phyloP scores from a whole-genome alignment of 2,329 filamentous ascomycete species.

The Lecanosticta acicola region DNA sequence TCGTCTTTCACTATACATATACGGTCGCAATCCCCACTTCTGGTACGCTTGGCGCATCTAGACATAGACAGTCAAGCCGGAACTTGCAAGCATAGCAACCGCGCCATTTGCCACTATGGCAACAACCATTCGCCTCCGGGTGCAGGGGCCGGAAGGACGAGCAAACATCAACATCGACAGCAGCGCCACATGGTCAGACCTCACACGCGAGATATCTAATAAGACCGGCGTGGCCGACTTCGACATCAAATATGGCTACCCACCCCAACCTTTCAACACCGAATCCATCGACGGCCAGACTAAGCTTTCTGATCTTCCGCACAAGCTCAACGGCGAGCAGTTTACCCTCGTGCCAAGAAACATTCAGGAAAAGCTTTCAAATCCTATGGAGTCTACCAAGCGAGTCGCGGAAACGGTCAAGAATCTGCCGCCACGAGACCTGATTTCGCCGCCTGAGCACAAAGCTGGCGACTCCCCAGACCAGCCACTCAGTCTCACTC shows the following conservation, averaged over 20 bases:
- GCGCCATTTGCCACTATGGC: constrained; percentile 17
- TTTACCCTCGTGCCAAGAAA: constrained; percentile 56
- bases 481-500: constrained; percentile 34
- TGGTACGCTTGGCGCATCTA: too few relatives aligned
- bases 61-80: too few relatives aligned
- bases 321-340: constrained; percentile 63
- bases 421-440: constrained; percentile 21
- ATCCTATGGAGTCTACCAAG: constrained; percentile 25
- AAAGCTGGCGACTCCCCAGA: constrained; percentile 25
- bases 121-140: constrained; percentile 61
- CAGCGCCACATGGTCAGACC: constrained; percentile 57
- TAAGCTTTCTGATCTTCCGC: constrained; percentile 50
- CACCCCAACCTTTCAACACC: constrained; percentile 63
- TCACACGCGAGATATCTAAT: constrained; percentile 56
- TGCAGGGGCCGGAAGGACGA: constrained; percentile 68
- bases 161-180: constrained; percentile 65
- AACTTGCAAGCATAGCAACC: not conserved
- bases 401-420: constrained; percentile 21
- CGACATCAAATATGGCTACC: constrained; percentile 79
- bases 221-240: constrained; percentile 62
- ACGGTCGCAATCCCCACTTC: too few relatives aligned
- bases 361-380: constrained; percentile 31
- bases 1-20: too few relatives aligned
- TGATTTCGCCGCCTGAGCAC: constrained; percentile 23
- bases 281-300: constrained; percentile 47